phyloP scores from a whole-genome alignment of 345 rosid species.

The Dovyalis caffra region DNA sequence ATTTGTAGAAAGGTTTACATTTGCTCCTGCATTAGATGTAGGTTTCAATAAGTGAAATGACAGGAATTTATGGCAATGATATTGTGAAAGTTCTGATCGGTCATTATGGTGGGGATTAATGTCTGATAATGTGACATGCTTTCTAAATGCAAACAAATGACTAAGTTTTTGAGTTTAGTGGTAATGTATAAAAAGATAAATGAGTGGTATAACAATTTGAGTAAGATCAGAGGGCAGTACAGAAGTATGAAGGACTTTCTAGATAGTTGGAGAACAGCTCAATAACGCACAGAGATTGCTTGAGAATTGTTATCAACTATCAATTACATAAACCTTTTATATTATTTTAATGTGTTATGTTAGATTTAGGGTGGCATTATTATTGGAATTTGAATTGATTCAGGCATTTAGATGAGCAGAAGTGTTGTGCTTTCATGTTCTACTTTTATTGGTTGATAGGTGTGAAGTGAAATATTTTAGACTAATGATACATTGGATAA shows the following conservation, averaged over 20 bases:
- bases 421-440: background rate
- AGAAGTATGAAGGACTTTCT: background rate
- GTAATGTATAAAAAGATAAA: background rate
- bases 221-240: background rate
- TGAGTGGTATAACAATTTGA: background rate
- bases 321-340: background rate
- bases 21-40: background rate
- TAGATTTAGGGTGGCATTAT: background rate
- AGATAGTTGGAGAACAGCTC: background rate
- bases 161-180: background rate
- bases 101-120: background rate
- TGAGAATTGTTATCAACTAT: background rate
- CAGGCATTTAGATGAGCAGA: no score
- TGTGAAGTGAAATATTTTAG: background rate
- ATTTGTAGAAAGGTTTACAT: background rate
- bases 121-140: background rate
- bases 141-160: background rate
- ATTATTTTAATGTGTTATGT: no score
- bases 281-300: background rate
- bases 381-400: no score
- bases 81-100: background rate
- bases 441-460: background rate
- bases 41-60: background rate
- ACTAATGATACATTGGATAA: background rate
- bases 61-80: background rate